Base-by-base conservation (phyloP, 768 basidiomycete species). In the Russula lepida region DNA sequence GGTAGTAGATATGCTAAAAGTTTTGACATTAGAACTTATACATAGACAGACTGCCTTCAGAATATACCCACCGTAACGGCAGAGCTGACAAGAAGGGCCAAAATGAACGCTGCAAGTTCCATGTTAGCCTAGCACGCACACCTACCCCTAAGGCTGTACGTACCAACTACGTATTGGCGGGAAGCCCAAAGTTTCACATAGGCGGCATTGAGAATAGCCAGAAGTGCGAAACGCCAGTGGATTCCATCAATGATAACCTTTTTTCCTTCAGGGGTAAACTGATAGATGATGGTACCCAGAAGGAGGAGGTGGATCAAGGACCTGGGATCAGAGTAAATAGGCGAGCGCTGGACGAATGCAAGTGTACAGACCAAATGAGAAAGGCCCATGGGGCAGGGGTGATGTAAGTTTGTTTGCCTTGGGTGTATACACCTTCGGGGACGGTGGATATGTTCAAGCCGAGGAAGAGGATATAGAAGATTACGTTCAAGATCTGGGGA, bases 311-410 rank as follows among this genome's bases (percentile, higher is more conserved):
- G 94, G 68, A 95, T 92, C 62, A 93, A 74, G 43, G 89, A 84
- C 89, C 88, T 89, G 54, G 54, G 47, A 65, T 64, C 13, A 62
- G 66, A 30, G 56, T 64, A 56, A 23, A 57, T 33, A n/a, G 23
- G 8, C 32, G 48, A 23, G 48, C 51, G 27, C 25, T 35, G 19
- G 35, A 17, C 23, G 28, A 33, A 9, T 3, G 21, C 33, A 27
- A 30, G 13, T 33, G 15, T 35, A 70, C 78, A 44, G 58, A 88
- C 92, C 93, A 95, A 70, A 94, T 88, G 76, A 88, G 81, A 77
- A 93, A 95, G 1, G 90, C 88, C 84, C 89, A 97, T 28, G 86
- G 84, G 27, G 92, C 90, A n/a, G 95, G 95, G 1, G 94, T 97
- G 60, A 98, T 77, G 73, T 94, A 98, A 0, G 95, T 97, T 67